Evolutionary conservation across 2,329 filamentous ascomycete species (phyloP), one percentile per base, ranked within the genome.

Genomic region (Cryphonectria carpinicola): DNA sequence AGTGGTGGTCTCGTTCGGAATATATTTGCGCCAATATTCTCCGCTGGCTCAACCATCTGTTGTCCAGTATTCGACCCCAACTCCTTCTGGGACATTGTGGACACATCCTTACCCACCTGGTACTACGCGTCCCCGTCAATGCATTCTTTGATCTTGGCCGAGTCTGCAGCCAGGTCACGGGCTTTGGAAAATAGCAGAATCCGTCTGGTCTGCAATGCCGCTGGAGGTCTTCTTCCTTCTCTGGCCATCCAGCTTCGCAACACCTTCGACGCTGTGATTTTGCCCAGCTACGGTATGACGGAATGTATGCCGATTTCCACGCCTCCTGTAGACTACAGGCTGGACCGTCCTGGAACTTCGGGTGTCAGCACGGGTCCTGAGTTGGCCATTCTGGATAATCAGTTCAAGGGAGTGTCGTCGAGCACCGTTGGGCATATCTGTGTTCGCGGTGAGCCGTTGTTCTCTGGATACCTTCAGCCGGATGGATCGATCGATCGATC

Each of bases 61-160:
- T 93, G 93, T 2, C 77, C 85, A 67, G 92, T 90, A 77, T 97
- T 97, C 86, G 95, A 93, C 4, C 93, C 94, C 11, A 87, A 88
- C 1, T 90, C 93, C 28, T 97, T 97, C 82, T 97, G 94, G 94
- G 80, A 81, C 35, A 91, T 96, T 79, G 96, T 96, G 77, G 85
- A 85, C 74, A 84, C 86, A 7, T 86, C 94, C 83, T 85, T 89
- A 74, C 94, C 93, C 37, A 97, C 93, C 79, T 97, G 94, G 94
- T 97, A 96, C 82, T 96, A 93, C 0, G 94, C 94, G 0, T 94
- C 96, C n/a, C 94, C 94, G 1, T 97, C 94, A 0, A 97, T 97
- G 78, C 94, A 97, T 80, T 93, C 96, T 78, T 95, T 97, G 76
- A 85, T 97, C 4, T 88, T 97, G 71, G 93, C 92, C 82, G 90